Conservation (phyloP, 257 asterid species). For the Rehmannia glutinosa region DNA sequence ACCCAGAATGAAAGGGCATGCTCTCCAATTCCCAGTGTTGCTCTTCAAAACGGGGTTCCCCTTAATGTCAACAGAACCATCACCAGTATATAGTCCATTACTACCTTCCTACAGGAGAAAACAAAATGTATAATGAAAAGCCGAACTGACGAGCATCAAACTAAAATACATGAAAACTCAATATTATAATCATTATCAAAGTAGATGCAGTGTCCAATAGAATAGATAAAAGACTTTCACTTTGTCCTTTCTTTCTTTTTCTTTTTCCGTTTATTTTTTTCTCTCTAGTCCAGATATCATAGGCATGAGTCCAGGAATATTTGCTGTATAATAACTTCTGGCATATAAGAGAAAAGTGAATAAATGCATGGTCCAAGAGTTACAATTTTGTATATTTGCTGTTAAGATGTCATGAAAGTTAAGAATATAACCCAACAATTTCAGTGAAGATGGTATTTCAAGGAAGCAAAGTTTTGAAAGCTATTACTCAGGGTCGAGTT, state of each 20-base stretch:
- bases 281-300: neutral
- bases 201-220: neutral
- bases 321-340: neutral
- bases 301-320: neutral
- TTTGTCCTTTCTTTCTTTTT: neutral
- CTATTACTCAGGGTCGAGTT: neutral
- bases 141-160: neutral
- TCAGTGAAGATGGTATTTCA: neutral
- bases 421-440: neutral
- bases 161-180: neutral
- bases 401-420: neutral
- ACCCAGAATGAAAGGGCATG: constrained; percentile 96
- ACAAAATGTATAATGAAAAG: neutral
- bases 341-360: neutral
- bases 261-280: neutral
- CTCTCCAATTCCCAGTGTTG: constrained; percentile 96
- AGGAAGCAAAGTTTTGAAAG: neutral
- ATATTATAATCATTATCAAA: neutral
- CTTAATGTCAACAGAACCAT: constrained; percentile 92
- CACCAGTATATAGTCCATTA: constrained; percentile 58
- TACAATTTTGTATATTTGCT: neutral
- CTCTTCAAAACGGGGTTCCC: constrained; percentile 87
- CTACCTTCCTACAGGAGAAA: constrained; percentile 39
- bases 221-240: neutral
- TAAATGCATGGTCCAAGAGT: no score